Base-by-base conservation (phyloP, 345 rosid genomes). In the Ricinus communis region DNA sequence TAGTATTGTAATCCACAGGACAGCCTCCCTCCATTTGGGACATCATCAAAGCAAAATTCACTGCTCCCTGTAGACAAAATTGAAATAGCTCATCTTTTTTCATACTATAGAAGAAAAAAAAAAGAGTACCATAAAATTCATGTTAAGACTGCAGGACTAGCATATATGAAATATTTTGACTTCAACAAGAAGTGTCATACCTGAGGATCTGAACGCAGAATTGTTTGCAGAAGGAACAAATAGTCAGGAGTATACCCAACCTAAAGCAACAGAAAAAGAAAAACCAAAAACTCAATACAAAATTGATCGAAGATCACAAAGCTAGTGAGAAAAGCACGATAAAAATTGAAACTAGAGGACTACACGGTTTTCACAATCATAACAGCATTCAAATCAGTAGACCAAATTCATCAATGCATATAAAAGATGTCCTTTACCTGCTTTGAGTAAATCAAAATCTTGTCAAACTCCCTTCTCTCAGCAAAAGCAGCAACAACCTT, bases 1-100 rank as follows among this genome's bases (percentile, higher is more conserved):
- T 91, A 71, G 97, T 96, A 68, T 96, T 96, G 84, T 83, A 91
- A 77, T 96, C 99, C 77, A 96, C 80, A 18, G 99, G 98, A 78
- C 96, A 91, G 52, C 99, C 99, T 58, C 96, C 99, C 83, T 93
- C 97, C 99, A 96, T 96, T 86, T 96, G 97, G 57, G 99, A 93
- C 99, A 96, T 96, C 99, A 91, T 96, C 81, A 93, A 77, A 46
- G 99, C 97, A 87, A 96, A 96, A 82, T 96, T 93, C 60, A 88
- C 97, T 60, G 99, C 99, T 58, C 99, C 99, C 99, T 96, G 77
- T 68, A 80, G 70, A 58, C 68, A 31, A 74, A n/a, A 58, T 16
- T 5, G 14, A 56, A 64, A n/a, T 49, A 16, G 71, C 30, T 28
- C 7, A 15, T 13, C 22, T 31, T 8, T 16, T 57, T 8, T 45